Evolutionary conservation across 805 yeast species (phyloP).

Genomic region (Saccharomycopsis javanensis): DNA sequence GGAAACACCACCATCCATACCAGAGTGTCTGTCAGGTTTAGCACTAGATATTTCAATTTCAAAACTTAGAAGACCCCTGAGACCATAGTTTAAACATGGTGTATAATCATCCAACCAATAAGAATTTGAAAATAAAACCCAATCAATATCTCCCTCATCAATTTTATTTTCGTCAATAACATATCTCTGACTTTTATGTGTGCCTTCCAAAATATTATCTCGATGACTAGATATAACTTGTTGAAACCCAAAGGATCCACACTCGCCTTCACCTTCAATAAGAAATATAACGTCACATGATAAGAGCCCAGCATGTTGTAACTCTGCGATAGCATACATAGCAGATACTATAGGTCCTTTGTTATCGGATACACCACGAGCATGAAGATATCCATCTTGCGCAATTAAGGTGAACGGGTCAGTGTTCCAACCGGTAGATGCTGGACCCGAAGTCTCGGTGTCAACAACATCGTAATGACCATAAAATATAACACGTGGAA

Average conservation of each 20-base stretch:
- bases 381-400: constrained; percentile 76
- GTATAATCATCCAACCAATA: constrained; percentile 86
- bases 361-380: constrained; percentile 89
- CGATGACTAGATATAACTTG: constrained; percentile 46
- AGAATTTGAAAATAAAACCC: constrained; percentile 83
- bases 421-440: constrained; percentile 55
- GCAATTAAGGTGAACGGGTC: constrained; percentile 73
- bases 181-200: constrained; percentile 30
- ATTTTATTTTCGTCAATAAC: constrained; percentile 28
- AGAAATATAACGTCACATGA: constrained; percentile 69
- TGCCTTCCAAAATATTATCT: constrained; percentile 37
- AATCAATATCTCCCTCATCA: constrained; percentile 58
- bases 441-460: constrained; percentile 37
- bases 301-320: constrained; percentile 41
- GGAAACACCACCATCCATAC: constrained; percentile 89
- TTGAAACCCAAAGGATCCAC: constrained; percentile 82
- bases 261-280: constrained; percentile 93
- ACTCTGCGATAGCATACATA: constrained; percentile 73
- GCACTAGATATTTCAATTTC: constrained; percentile 62
- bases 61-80: constrained; percentile 83
- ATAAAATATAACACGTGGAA: constrained; percentile 65
- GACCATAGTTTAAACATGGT: constrained; percentile 90
- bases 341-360: constrained; percentile 91
- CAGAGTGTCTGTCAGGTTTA: constrained; percentile 86
- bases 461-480: constrained; percentile 95